Evolutionary conservation across 2,329 filamentous ascomycete genomes (phyloP).

Genomic region (Hymenoscyphus fructigenus): DNA sequence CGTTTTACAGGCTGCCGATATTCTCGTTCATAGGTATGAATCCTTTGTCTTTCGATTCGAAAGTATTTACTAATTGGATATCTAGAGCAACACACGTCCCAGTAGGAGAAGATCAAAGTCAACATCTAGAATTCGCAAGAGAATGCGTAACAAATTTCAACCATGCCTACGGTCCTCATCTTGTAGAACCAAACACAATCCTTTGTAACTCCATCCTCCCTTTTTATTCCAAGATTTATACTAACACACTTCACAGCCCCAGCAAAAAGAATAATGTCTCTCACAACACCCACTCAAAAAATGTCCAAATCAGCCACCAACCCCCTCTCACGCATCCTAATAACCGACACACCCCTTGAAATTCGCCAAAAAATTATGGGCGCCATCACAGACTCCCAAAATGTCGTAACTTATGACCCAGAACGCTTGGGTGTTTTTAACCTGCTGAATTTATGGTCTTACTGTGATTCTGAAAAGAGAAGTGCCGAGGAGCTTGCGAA

Average conservation of each 20-base stretch:
- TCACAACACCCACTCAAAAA: slow-evolving; percentile 73
- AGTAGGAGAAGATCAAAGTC: slow-evolving; percentile 91
- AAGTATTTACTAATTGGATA: slow-evolving; percentile 10
- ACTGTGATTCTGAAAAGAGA: slow-evolving; percentile 54
- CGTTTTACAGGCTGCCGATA: slow-evolving; percentile 91
- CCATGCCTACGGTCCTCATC: slow-evolving; percentile 61
- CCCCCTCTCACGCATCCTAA: slow-evolving; percentile 73
- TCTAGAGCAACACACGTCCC: slow-evolving; percentile 84
- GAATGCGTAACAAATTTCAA: slow-evolving; percentile 89
- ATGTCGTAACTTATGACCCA: slow-evolving; percentile 71
- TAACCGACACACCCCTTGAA: slow-evolving; percentile 66
- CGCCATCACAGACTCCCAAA: slow-evolving; percentile 73
- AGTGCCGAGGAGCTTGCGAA: slow-evolving; percentile 43
- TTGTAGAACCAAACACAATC: slow-evolving; percentile 68
- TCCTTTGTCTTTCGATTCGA: not conserved
- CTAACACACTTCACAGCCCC: slow-evolving; percentile 42
- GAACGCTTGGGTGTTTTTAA: slow-evolving; percentile 82
- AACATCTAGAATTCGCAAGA: slow-evolving; percentile 91
- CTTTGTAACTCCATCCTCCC: slow-evolving; percentile 53
- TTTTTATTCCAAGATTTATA: not conserved
- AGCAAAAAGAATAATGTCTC: slow-evolving; percentile 84
- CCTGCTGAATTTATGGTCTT: slow-evolving; percentile 74
- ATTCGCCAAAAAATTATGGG: slow-evolving; percentile 69
- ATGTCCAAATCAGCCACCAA: slow-evolving; percentile 90
- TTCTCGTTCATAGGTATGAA: slow-evolving; percentile 74